Conservation (phyloP, 2,329 filamentous ascomycete species). For the Talaromyces sp. region DNA sequence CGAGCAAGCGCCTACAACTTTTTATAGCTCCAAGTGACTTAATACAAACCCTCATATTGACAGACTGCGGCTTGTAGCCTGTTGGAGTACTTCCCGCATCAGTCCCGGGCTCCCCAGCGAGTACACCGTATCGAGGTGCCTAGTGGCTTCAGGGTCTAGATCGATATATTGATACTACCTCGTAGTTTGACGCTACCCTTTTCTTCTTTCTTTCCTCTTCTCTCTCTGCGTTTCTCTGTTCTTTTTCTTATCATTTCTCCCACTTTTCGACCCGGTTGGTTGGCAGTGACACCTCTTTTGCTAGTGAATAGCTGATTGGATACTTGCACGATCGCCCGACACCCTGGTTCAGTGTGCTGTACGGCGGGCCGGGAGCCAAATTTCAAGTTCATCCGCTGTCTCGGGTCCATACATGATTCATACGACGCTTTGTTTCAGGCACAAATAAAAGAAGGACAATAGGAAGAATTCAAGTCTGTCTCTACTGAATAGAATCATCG, state of each 20-base stretch:
- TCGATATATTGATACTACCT: not conserved
- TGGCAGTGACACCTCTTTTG: not conserved
- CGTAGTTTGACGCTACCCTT: not conserved
- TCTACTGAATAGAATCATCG: not conserved
- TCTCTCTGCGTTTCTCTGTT: not conserved
- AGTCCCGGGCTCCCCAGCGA: not conserved
- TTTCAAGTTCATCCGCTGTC: conserved; percentile 10
- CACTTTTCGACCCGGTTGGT: not conserved
- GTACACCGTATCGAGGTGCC: not conserved
- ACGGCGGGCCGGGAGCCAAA: not conserved
- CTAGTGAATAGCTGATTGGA: conserved; percentile 1
- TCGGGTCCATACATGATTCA: conserved; percentile 9
- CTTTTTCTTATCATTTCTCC: not conserved
- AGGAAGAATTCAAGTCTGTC: not conserved
- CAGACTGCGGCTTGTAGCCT: not conserved
- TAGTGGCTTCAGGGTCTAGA: not conserved
- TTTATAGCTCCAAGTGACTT: not conserved
- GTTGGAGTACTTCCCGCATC: not conserved
- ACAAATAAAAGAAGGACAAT: not conserved
- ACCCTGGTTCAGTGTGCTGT: not conserved
- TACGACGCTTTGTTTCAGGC: not conserved
- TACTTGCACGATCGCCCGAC: conserved; percentile 8
- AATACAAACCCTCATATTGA: not conserved
- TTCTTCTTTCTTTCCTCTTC: not conserved
- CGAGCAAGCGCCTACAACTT: not conserved